These are phyloP conservation scores for Trematosphaeria pertusa DNA, from an alignment of 2,329 filamentous ascomycete genomes.

Conservation along the genomic window DNA sequence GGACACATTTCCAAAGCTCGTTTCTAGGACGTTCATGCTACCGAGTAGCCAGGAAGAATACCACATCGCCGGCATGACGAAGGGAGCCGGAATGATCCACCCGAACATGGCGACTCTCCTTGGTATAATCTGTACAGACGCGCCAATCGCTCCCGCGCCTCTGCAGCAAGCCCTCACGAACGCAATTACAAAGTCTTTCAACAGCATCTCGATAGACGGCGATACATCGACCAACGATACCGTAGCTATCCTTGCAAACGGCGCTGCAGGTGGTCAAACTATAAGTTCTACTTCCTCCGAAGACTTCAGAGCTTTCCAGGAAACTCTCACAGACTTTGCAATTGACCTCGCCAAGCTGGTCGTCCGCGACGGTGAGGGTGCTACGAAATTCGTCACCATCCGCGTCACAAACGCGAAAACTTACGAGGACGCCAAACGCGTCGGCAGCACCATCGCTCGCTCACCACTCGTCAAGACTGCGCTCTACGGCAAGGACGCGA, in stretches of 20 bases:
- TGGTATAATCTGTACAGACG: constrained; percentile 90
- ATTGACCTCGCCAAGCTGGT: constrained; percentile 88
- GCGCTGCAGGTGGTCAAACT: constrained; percentile 77
- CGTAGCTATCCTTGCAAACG: constrained; percentile 92
- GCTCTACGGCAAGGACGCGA: constrained; percentile 94
- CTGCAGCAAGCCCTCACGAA: constrained; percentile 74
- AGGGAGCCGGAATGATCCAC: constrained; percentile 98
- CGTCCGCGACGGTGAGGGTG: constrained; percentile 94
- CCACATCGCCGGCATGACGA: constrained; percentile 91
- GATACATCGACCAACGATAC: constrained; percentile 99
- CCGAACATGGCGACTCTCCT: constrained; percentile 98
- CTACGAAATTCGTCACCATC: constrained; percentile 97
- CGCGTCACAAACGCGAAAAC: constrained; percentile 76
- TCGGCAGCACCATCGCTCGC: constrained; percentile 86
- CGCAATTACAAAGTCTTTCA: constrained; percentile 86
- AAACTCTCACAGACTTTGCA: constrained; percentile 77
- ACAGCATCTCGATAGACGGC: constrained; percentile 95
- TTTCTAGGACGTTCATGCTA: constrained; percentile 82
- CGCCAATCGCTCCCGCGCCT: constrained; percentile 72
- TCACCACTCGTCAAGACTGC: constrained; percentile 97
- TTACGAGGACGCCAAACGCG: constrained; percentile 74
- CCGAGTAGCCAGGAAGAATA: constrained; percentile 83
- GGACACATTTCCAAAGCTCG: constrained; percentile 96
- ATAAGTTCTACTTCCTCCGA: constrained; percentile 62
- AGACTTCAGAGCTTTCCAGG: constrained; percentile 75